phyloP scores from a whole-genome alignment of 169 alveolate genomes.

The Cryptosporidium meleagridis region DNA sequence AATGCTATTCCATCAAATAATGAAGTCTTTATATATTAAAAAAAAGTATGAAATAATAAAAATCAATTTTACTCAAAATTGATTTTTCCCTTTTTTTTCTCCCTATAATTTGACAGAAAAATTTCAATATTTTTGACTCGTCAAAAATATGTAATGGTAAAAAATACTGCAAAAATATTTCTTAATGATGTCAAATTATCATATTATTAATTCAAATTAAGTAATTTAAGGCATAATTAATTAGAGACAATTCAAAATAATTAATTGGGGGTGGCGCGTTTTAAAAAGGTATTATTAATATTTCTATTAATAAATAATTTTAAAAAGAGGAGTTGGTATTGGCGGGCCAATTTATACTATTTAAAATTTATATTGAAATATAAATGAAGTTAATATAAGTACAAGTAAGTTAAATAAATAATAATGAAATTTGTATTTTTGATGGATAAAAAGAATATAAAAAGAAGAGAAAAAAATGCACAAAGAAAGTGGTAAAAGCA shows the following conservation, averaged over 20 bases:
- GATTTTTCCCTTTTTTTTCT: neutral
- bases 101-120: neutral
- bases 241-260: constrained; percentile 18
- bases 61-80: neutral
- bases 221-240: neutral
- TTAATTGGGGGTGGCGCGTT: neutral
- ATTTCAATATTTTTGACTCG: neutral
- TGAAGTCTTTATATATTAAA: neutral
- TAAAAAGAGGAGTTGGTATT: neutral
- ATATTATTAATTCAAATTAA: neutral
- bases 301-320: neutral
- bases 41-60: neutral
- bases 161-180: neutral
- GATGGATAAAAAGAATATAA: too few relatives aligned
- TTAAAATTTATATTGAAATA: neutral
- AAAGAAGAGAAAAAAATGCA: too few relatives aligned
- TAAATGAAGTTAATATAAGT: too few relatives aligned
- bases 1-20: neutral
- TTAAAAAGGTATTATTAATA: neutral
- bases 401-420: too few relatives aligned
- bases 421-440: too few relatives aligned
- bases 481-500: too few relatives aligned
- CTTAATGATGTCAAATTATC: neutral
- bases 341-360: neutral
- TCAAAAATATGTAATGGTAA: neutral